phyloP scores from a whole-genome alignment of 441 rosid species.

The Erodium chrysanthum region DNA sequence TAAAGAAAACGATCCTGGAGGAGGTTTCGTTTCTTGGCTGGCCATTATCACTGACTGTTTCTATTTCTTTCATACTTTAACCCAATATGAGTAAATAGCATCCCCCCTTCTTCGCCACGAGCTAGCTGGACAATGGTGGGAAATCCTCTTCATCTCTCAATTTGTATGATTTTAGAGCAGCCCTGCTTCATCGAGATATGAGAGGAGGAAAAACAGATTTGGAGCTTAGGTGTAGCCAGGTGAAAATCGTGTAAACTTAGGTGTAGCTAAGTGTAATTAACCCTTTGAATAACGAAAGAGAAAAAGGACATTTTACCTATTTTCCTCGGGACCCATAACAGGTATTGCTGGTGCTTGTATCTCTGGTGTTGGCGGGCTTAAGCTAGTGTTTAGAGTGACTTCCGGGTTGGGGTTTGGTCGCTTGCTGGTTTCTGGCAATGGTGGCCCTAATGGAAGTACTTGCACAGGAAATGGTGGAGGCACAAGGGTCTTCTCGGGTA shows the following conservation, averaged over 20 bases:
- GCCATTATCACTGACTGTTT: conserved; percentile 24
- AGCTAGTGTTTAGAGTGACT: conserved; percentile 21
- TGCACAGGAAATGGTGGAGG: conserved; percentile 28
- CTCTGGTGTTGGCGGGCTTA: conserved; percentile 21
- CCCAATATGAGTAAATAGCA: conserved; percentile 11
- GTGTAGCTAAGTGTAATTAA: no score
- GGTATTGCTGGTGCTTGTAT: conserved; percentile 26
- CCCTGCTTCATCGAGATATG: conserved; percentile 28
- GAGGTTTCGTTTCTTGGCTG: no score
- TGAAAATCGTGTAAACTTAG: no score
- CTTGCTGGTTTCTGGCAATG: conserved; percentile 24
- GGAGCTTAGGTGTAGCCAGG: no score
- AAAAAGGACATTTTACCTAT: conserved; percentile 32
- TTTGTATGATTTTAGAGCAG: conserved; percentile 35
- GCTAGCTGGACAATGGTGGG: conserved; percentile 34
- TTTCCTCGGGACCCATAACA: conserved; percentile 27
- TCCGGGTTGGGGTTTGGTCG: conserved; percentile 22
- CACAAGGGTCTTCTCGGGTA: conserved; percentile 32
- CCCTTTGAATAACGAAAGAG: no score
- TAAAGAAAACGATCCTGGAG: no score
- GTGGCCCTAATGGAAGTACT: conserved; percentile 17
- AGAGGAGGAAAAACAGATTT: conserved; percentile 1
- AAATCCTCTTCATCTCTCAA: conserved; percentile 56
- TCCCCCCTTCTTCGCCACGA: conserved; percentile 23
- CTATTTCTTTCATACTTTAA: conserved; percentile 20